Evolutionary conservation across 2,329 filamentous ascomycete genomes (phyloP).

Genomic region (Calycina herbarum): DNA sequence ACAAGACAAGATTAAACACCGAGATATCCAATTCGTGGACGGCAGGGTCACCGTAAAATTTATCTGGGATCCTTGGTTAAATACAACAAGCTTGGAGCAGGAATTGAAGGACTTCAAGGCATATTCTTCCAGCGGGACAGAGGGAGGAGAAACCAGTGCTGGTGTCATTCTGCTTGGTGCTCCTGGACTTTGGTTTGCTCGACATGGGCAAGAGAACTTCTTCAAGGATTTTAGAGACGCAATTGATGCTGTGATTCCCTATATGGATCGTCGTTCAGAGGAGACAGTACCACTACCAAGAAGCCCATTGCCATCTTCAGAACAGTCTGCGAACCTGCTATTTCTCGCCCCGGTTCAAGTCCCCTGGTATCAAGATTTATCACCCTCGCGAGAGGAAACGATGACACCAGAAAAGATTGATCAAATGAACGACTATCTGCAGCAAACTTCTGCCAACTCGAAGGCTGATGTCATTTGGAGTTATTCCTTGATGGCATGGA

Average conservation of each 20-base stretch:
- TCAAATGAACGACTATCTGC: conserved; percentile 54
- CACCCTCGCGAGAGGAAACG: conserved; percentile 39
- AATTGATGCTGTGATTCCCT: conserved; percentile 47
- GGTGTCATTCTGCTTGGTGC: conserved; percentile 53
- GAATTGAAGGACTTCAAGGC: conserved; percentile 43
- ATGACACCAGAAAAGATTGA: conserved; percentile 51
- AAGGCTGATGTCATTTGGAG: conserved; percentile 50
- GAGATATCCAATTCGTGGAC: conserved; percentile 46
- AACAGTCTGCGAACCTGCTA: conserved; percentile 31
- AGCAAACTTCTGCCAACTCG: conserved; percentile 42
- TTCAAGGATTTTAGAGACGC: conserved; percentile 47
- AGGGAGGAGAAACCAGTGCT: conserved; percentile 38
- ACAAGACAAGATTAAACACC: conserved; percentile 41
- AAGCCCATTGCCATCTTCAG: conserved; percentile 26
- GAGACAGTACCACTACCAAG: conserved; percentile 17
- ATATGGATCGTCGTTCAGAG: conserved; percentile 38
- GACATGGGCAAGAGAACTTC: conserved; percentile 48
- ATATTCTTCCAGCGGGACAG: conserved; percentile 22
- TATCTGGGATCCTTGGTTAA: conserved; percentile 63
- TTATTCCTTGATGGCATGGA: conserved; percentile 49
- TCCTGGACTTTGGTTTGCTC: conserved; percentile 55
- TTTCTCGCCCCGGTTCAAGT: conserved; percentile 39
- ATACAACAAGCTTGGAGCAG: conserved; percentile 46
- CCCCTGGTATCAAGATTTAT: conserved; percentile 33
- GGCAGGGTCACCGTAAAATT: conserved; percentile 53